Conservation (phyloP, 768 basidiomycete species). For the Lactarius indigo region DNA sequence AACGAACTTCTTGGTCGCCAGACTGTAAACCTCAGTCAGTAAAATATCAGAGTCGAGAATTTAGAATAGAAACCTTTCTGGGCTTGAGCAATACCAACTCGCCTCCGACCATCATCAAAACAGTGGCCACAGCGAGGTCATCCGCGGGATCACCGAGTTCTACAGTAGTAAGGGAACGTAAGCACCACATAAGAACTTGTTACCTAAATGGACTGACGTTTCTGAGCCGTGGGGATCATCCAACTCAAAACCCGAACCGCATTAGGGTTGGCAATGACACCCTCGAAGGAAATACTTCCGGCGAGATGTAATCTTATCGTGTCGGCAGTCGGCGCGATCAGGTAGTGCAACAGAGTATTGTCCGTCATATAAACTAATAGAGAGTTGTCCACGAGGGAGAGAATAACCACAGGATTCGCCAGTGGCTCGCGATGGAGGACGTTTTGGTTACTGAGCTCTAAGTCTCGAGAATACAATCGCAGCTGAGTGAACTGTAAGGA, state of each 20-base stretch:
- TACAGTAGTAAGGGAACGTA: constrained; percentile 34
- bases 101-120: constrained; percentile 93
- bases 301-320: constrained; percentile 85
- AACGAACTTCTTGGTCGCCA: constrained; percentile 84
- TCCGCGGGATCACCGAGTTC: constrained; percentile 93
- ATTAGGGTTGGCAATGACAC: constrained; percentile 79
- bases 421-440: constrained; percentile 79
- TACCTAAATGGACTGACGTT: constrained; percentile 54
- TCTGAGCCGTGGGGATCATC: constrained; percentile 93
- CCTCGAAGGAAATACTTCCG: constrained; percentile 91
- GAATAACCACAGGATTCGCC: constrained; percentile 72
- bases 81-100: constrained; percentile 87
- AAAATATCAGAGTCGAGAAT: not conserved
- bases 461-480: constrained; percentile 90
- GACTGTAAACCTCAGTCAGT: constrained; percentile 45
- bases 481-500: constrained; percentile 49
- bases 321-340: constrained; percentile 81
- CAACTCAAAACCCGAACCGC: constrained; percentile 91
- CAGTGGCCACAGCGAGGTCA: constrained; percentile 90
- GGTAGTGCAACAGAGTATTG: constrained; percentile 89
- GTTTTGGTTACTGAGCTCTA: constrained; percentile 78
- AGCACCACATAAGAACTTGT: constrained; percentile 4
- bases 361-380: constrained; percentile 91
- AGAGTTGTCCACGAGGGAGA: constrained; percentile 93
- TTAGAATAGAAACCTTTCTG: constrained; percentile 55